Conservation (phyloP, 2,329 filamentous ascomycete species). For the Colletotrichum godetiae region DNA sequence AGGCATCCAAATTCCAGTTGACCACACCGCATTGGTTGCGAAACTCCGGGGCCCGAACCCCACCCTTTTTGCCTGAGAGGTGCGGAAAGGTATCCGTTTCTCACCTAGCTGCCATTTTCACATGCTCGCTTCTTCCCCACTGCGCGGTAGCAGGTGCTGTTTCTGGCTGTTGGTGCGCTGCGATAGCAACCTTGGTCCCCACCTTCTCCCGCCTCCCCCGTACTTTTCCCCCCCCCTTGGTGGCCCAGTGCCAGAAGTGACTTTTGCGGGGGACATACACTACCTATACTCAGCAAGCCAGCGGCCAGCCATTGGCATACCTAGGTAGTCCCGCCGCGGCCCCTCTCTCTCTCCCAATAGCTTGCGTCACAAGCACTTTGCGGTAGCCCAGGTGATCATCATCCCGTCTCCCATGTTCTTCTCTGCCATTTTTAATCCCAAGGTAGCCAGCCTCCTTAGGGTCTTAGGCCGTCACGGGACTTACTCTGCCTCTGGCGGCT, state of each 20-base stretch:
- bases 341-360: background rate
- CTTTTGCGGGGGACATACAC: slow-evolving; percentile 17
- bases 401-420: slow-evolving; percentile 3
- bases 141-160: background rate
- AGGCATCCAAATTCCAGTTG: slow-evolving; percentile 25
- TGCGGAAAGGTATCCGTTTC: background rate
- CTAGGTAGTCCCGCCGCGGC: background rate
- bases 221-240: background rate
- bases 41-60: slow-evolving; percentile 16
- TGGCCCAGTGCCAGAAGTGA: background rate
- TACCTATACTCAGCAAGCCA: no score
- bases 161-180: slow-evolving; percentile 8
- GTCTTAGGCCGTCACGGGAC: background rate
- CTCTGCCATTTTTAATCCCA: background rate
- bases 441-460: background rate
- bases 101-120: slow-evolving; percentile 21
- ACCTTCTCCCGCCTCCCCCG: slow-evolving; percentile 31
- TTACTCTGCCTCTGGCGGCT: background rate
- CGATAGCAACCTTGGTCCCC: slow-evolving; percentile 4
- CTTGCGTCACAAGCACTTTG: slow-evolving; percentile 28
- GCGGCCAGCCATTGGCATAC: background rate
- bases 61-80: background rate
- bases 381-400: slow-evolving; percentile 14
- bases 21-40: slow-evolving; percentile 31
- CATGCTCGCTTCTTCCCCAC: slow-evolving; percentile 18